Evolutionary conservation across 805 yeast species (phyloP), one percentile per base, ranked within the genome.

Genomic region (Wickerhamiella alocasiicola): DNA sequence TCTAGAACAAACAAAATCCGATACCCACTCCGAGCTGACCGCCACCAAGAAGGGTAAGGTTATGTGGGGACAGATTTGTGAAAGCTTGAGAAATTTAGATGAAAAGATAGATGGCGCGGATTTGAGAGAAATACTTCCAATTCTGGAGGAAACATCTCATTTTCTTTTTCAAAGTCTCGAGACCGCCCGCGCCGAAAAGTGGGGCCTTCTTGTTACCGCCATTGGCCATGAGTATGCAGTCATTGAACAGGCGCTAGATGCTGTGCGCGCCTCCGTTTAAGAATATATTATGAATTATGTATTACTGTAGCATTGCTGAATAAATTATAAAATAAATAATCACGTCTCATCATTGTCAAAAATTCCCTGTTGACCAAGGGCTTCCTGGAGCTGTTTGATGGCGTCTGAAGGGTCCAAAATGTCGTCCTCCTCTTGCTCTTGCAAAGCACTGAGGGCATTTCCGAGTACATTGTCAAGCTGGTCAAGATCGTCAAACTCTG

Each of bases 211-310:
- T 19, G 45, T 48, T 1, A 48, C 56, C 2, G 61, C 60, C 3
- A 52, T 57, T 12, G 49, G 50, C 5, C 62, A 57, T 34, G 62
- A 57, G 34, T 40, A 51, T 13, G 53, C 48, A 24, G 43, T 55
- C 2, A 38, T 56, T 9, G 42, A 43, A 3, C 47, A 49, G 18
- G 57, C 56, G 6, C 42, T 50, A 9, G 44, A 42, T 4, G 45
- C 56, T 17, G 45, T 56, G 5, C 18, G 36, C 11, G 7, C 26
- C 11, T 7, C 26, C 26, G 3, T 9, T 7, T 11, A 11, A 31
- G 6, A n/a, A 9, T 16, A 7, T 28, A 11, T 6, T 6, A 16
- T 16, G 9, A n/a, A 6, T 9, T 11, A 28, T 28, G 15, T n/a
- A 16, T 12, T 11, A 16, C 31, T 24, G 9, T 24, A 12, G 11